A percentile compares a stretch with the other conserved stretches of the same genome.
Conservation (phyloP, 805 yeast species). For the Sugiyamaella qingdaonensis region DNA sequence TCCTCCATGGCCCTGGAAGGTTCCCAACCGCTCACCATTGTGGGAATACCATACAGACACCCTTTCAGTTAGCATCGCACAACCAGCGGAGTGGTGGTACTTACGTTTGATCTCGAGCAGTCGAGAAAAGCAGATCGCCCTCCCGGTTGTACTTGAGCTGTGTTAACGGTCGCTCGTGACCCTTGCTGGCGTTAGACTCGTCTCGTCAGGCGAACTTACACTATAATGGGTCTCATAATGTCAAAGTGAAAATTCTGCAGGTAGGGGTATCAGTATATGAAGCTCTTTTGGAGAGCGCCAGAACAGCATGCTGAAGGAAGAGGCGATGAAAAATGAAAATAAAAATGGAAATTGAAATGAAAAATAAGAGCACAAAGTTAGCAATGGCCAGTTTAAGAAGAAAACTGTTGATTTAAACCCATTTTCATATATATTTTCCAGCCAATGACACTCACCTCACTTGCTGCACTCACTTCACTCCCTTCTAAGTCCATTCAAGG, state of each 20-base stretch:
- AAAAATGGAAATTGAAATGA: no score
- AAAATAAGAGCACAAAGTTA: no score
- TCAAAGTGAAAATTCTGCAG: slow-evolving; percentile 2
- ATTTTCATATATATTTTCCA: no score
- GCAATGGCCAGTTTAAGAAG: no score
- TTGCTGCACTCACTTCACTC: no score
- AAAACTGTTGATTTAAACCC: no score
- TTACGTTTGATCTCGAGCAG: slow-evolving; percentile 76
- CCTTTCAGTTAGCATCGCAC: slow-evolving; percentile 1
- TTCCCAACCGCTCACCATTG: slow-evolving; percentile 95
- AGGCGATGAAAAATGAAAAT: no score
- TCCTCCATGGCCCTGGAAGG: slow-evolving; percentile 85
- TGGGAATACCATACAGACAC: slow-evolving; percentile 92
- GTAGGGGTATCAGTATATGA: background rate
- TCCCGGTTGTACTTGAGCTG: slow-evolving; percentile 94
- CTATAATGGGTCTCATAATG: slow-evolving; percentile 55
- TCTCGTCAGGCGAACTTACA: slow-evolving; percentile 19
- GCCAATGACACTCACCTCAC: no score
- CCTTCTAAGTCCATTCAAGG: no score
- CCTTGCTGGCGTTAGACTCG: slow-evolving; percentile 40
- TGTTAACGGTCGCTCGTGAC: slow-evolving; percentile 96
- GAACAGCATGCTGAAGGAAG: no score
- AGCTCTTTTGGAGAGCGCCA: no score
- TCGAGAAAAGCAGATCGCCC: slow-evolving; percentile 90
- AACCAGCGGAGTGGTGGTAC: slow-evolving; percentile 8